Conservation (phyloP, 2,329 filamentous ascomycete genomes). For the Tolypocladium tropicale region DNA sequence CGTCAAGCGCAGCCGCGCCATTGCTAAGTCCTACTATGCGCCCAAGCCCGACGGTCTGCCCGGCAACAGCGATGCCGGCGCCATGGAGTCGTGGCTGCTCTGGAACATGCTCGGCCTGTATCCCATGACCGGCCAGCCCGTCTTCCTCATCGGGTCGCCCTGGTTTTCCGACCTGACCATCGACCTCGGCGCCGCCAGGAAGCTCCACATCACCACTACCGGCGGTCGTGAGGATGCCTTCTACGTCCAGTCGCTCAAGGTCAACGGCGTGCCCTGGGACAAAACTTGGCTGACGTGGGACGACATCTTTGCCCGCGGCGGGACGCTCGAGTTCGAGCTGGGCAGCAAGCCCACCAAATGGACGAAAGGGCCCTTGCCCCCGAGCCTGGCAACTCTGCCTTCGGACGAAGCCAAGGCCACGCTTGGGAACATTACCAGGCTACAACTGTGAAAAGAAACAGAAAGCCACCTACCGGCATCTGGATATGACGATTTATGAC, state of each 20-base stretch:
- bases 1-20: conserved; percentile 45
- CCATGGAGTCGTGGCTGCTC: conserved; percentile 61
- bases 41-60: conserved; percentile 47
- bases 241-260: conserved; percentile 55
- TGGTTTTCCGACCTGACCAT: conserved; percentile 53
- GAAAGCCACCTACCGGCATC: neutral
- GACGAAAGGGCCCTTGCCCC: conserved; percentile 49
- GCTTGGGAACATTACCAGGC: conserved; percentile 1
- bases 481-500: neutral
- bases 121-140: conserved; percentile 57
- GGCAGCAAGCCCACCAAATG: conserved; percentile 41
- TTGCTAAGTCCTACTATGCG: conserved; percentile 51
- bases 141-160: conserved; percentile 54
- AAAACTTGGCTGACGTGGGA: conserved; percentile 57
- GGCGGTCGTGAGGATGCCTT: conserved; percentile 37
- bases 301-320: conserved; percentile 55
- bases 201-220: conserved; percentile 41
- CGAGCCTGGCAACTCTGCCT: conserved; percentile 40
- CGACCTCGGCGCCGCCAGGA: conserved; percentile 42
- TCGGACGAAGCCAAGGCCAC: conserved; percentile 5
- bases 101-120: conserved; percentile 63
- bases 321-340: conserved; percentile 54
- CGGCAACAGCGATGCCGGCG: conserved; percentile 61
- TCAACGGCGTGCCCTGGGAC: conserved; percentile 54
- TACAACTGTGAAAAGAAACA: neutral